Evolutionary conservation across 192 early-diverging fungal genomes (phyloP), one percentile per base, ranked within the genome.

Genomic region (Rhizoclosmatium sp.): DNA sequence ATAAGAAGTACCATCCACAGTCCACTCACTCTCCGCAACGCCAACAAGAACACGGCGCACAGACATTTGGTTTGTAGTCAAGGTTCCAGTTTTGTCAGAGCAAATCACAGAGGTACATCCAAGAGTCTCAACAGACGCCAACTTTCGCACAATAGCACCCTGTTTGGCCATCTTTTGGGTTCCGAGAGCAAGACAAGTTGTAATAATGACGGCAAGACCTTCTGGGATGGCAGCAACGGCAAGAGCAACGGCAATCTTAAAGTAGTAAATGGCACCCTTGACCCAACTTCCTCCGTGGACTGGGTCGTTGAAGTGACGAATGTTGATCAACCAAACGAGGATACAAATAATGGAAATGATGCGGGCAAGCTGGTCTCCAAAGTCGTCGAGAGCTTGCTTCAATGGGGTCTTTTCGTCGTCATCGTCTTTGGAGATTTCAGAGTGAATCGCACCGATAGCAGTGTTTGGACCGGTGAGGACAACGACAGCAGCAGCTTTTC

Each of bases 201-300:
- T 99, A 76, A 99, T 99, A 74, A 99, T 95, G 48, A 95, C 98
- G n/a, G 95, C 94, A 46, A 99, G 87, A 69, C 98, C 98, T 88
- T 99, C 98, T 76, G 98, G 98, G 82, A 99, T 99, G 56, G 97
- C 97, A 66, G 98, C 97, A 39, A 99, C 97, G 47, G 97, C 98
- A 67, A 99, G 88, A 2, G 98, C 97, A 65, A 99, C 97, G 40
- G 97, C 98, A 59, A 98, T 99, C 87, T 98, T 99, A 86, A 99
- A 99, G 88, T 98, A 98, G 86, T 99, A 98, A 68, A 99, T 87
- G 62, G 96, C 96, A 69, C 98, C 97, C 78, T 93, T 92, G 72
- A 99, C 72, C 97, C 96, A 99, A 47, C 81, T 89, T 4, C 89
- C 88, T 40, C 84, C 79, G 76, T 84, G 83, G 21, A 59, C 62